Evolutionary conservation across 345 rosid species (phyloP).

Genomic region (Lepidium didymum): DNA sequence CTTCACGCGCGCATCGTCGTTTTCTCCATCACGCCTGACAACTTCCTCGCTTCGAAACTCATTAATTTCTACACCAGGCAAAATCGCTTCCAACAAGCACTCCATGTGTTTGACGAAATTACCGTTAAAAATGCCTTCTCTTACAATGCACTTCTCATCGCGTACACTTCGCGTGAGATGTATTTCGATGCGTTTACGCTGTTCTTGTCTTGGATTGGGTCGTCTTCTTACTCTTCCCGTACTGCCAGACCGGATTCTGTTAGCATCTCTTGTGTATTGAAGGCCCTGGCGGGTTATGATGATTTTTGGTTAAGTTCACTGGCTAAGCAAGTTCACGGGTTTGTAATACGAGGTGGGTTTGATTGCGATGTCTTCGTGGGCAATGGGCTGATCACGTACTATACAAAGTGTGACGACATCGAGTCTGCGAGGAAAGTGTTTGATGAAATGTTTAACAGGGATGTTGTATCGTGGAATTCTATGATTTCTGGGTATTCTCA

Average conservation of each 20-base stretch:
- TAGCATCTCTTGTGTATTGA: conserved; percentile 56
- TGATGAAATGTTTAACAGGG: conserved; percentile 54
- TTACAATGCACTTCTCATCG: conserved; percentile 68
- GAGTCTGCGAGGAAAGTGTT: conserved; percentile 52
- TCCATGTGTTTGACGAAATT: conserved; percentile 63
- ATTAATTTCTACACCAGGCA: conserved; percentile 45
- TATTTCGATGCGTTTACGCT: conserved; percentile 40
- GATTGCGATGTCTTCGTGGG: conserved; percentile 47
- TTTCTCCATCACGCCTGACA: conserved; percentile 43
- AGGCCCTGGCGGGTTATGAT: conserved; percentile 39
- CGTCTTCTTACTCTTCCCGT: conserved; percentile 10
- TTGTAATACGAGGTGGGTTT: conserved; percentile 41
- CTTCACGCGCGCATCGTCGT: conserved; percentile 66
- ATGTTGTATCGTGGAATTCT: conserved; percentile 77
- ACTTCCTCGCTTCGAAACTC: conserved; percentile 73
- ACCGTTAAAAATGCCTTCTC: conserved; percentile 49
- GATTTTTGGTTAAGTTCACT: conserved; percentile 23
- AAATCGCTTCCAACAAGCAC: conserved; percentile 38
- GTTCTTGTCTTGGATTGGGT: conserved; percentile 38
- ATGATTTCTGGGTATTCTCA: conserved; percentile 84
- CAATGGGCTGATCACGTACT: conserved; percentile 63
- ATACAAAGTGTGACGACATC: conserved; percentile 43
- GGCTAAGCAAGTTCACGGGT: conserved; percentile 58
- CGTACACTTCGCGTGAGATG: conserved; percentile 47
- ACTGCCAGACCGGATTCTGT: conserved; percentile 40